Base-by-base conservation (phyloP, 129 eudicot species). In the Sambucus nigra region DNA sequence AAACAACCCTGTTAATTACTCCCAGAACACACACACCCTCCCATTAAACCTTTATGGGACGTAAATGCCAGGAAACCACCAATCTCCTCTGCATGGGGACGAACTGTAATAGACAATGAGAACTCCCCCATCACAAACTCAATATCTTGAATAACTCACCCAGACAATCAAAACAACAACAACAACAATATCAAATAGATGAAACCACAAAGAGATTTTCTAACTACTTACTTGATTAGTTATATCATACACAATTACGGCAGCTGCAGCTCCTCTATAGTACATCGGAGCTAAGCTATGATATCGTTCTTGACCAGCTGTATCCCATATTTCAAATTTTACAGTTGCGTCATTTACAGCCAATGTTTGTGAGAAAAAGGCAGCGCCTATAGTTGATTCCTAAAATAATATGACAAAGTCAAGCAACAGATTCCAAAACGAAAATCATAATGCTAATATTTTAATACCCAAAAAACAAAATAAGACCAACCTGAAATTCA, bases 331-430 rank as follows among this genome's bases (percentile, higher is more conserved):
- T 40, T 76, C 82, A 39, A 76, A 76, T 16, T 70, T 76, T 22
- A 76, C 73, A 11, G 73, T 76, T 42, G 74, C 63, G 23, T 70
- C 69, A 35, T 70, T 56, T 47, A 70, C 76, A 54, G 81, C 73
- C 53, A 70, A 71, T 21, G 76, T 75, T 44, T 70, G 77, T 11
- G 76, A 75, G 48, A 70, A 75, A 28, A 75, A 75, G 18, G 81
- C 82, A 51, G 82, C 78, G 2, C 82, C 82, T 26, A 76, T 76
- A 4, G 82, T 76, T 25, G 82, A 76, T 71, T 76, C 82, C 82
- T 71, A 29, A 13, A 46, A 24, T 17, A 60, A 60, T 35, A 35
- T 7, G 16, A 16, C 45, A 55, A 26, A 47, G 18, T 61, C 25
- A 32, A 7, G 12, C 38, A 40, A 10, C 13, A 54, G 23, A 55